phyloP scores from a whole-genome alignment of 78 protist species.

The Dictyostelium purpureum region DNA sequence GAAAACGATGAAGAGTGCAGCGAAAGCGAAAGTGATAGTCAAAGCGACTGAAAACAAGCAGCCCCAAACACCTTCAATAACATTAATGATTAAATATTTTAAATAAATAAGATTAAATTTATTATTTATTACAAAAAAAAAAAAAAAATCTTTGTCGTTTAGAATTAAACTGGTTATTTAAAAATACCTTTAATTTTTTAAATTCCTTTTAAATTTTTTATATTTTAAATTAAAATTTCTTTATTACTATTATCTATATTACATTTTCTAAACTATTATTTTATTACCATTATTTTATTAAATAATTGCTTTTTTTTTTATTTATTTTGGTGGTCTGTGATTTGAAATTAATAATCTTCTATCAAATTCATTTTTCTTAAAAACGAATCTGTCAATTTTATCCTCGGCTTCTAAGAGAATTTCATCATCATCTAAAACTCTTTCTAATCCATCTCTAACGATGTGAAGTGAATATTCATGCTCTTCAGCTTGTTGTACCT shows the following conservation, averaged over 20 bases:
- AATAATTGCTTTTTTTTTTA: constrained; percentile 2
- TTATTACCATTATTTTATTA: not conserved
- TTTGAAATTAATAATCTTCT: constrained; percentile 50
- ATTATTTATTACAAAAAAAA: no score
- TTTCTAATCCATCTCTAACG: constrained; percentile 71
- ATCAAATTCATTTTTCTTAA: constrained; percentile 39
- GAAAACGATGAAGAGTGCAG: no score
- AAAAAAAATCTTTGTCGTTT: no score
- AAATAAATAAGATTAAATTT: no score
- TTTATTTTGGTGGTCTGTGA: constrained; percentile 41
- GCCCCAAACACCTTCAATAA: no score
- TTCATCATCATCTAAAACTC: constrained; percentile 71
- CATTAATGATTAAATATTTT: no score
- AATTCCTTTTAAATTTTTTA: not conserved
- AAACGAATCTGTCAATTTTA: constrained; percentile 72
- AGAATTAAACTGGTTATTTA: no score
- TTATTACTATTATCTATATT: not conserved
- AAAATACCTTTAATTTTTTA: no score
- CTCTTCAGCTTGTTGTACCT: constrained; percentile 28
- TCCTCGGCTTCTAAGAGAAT: constrained; percentile 59
- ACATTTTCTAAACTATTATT: no score
- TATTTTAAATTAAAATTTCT: not conserved
- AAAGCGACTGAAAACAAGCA: no score
- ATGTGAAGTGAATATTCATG: constrained; percentile 33
- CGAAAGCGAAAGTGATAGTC: no score